Base-by-base conservation (phyloP, 2,329 filamentous ascomycete genomes). In the Camillea tinctor region DNA sequence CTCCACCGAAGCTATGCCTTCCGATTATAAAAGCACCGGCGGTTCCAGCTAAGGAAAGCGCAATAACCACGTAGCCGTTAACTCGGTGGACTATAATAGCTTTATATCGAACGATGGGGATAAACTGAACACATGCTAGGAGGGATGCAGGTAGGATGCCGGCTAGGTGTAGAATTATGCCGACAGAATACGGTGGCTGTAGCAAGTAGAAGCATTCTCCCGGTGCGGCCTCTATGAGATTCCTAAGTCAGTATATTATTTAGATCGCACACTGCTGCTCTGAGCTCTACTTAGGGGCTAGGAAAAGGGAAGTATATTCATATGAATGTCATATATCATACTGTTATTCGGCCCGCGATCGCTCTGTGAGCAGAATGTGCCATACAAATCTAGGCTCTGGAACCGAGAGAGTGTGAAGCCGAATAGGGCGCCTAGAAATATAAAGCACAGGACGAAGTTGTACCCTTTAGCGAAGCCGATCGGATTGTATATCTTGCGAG, bases 381-480 rank as follows among this genome's bases (percentile, higher is more conserved):
- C 74, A 54, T 77, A 72, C 66, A 83, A 77, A 69, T 81, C 71
- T 57, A 87, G 72, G 66, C 81, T 85, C 49, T 70, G 69, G 1
- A 84, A 66, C 6, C 81, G 80, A 2, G 79, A 74, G 17, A 86
- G 74, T 4, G 72, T 68, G 67, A 87, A 85, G 15, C 75, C 77
- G 15, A 81, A 59, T 5, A 84, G 68, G 1, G 74, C 74, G 2
- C 80, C 80, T 48, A 69, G 73, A 55, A 83, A 79, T 54, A 84
- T 71, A 62, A 80, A 72, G 70, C 79, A 88, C 2, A 88, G 74
- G 44, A 75, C 64, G 64, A 87, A 85, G 69, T 85, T 87, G 75
- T 86, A 86, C 40, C 76, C 77, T 66, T 82, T 83, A 2, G 73
- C 70, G 73, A 88, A 88, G 54, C 85, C 85, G 23, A 86, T 60